These are phyloP conservation scores for Nigrospora oryzae DNA, from an alignment of 2,329 filamentous ascomycete genomes.

Conservation along the genomic window DNA sequence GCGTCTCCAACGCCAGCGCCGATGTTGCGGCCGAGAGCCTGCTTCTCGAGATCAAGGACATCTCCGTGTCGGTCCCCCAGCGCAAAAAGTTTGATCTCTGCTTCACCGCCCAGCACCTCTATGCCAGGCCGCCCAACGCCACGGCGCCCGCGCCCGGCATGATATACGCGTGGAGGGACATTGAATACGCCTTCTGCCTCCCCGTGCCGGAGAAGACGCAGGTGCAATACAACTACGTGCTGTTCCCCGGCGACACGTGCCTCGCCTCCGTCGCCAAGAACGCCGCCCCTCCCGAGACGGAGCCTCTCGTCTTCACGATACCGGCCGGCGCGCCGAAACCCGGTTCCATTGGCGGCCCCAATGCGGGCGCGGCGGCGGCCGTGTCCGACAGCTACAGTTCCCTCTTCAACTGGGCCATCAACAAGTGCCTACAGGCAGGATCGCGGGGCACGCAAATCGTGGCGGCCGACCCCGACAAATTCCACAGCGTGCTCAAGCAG, in stretches of 20 bases:
- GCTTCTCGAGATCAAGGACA: slow-evolving; percentile 54
- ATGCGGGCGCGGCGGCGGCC: slow-evolving; percentile 37
- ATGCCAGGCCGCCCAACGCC: slow-evolving; percentile 44
- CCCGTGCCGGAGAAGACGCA: slow-evolving; percentile 59
- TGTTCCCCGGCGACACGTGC: slow-evolving; percentile 49
- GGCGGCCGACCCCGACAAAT: slow-evolving; percentile 44
- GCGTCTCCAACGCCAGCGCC: slow-evolving; percentile 14
- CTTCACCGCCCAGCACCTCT: slow-evolving; percentile 51
- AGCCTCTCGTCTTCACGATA: slow-evolving; percentile 59
- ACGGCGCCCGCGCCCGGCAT: slow-evolving; percentile 43
- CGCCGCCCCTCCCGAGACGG: slow-evolving; percentile 26
- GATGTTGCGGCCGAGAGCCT: slow-evolving; percentile 41
- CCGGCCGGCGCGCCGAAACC: slow-evolving; percentile 52
- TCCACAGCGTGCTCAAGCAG: slow-evolving; percentile 48
- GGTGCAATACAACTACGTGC: slow-evolving; percentile 56
- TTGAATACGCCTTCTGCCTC: slow-evolving; percentile 56
- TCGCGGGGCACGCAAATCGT: slow-evolving; percentile 38
- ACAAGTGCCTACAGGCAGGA: slow-evolving; percentile 38
- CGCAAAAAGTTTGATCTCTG: slow-evolving; percentile 61
- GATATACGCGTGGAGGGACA: slow-evolving; percentile 51
- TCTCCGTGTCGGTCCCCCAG: slow-evolving; percentile 59
- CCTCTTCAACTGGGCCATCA: slow-evolving; percentile 54
- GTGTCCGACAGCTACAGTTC: slow-evolving; percentile 51
- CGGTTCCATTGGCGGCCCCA: slow-evolving; percentile 43
- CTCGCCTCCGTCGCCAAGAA: slow-evolving; percentile 36